Base-by-base conservation (phyloP, 2,329 filamentous ascomycete genomes). In the Neofusicoccum sp. region DNA sequence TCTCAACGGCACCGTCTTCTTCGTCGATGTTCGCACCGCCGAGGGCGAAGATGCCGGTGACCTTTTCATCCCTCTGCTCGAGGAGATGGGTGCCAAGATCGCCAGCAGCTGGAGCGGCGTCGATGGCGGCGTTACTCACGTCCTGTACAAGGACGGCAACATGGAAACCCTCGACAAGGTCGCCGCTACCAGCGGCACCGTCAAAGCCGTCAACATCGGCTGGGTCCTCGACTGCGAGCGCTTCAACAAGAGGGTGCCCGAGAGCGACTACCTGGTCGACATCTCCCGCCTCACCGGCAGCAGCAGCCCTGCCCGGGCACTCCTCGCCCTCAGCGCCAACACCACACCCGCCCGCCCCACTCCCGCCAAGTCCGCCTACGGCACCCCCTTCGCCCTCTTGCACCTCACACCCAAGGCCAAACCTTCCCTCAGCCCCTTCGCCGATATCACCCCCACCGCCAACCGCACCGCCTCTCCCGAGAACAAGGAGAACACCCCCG, bases 71-170 rank as follows among this genome's bases (percentile, higher is more conserved):
- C 89, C 93, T 66, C 81, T 96, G 6, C 82, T 96, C 24, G 84
- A 81, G 7, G 86, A 91, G 68, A 92, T 96, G 85, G 92, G 92
- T 9, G 92, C 92, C 20, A 84, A 85, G 47, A 91, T 90, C 67
- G 83, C 93, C 44, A 90, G 88, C 74, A 82, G 80, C 12, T 95
- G 91, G 91, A 79, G 79, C 45, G 93, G 89, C 88, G 88, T 88
- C 68, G 85, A 86, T 6, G 74, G 60, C 40, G 89, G 88, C 4
- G 90, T 96, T 67, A 96, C 91, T 0, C 92, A 96, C 70, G 89
- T 96, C 6, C 86, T 96, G 6, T 96, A 87, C 80, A 96, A 96
- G 73, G 92, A 96, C 69, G 92, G 92, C 47, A 87, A 87, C 43
- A 87, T 88, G 69, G 82, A 88, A 28, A 96, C 91, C 0, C 76